Evolutionary conservation across 371 early-diverging fungal species (phyloP).

Genomic region (Smittium mucronatum): DNA sequence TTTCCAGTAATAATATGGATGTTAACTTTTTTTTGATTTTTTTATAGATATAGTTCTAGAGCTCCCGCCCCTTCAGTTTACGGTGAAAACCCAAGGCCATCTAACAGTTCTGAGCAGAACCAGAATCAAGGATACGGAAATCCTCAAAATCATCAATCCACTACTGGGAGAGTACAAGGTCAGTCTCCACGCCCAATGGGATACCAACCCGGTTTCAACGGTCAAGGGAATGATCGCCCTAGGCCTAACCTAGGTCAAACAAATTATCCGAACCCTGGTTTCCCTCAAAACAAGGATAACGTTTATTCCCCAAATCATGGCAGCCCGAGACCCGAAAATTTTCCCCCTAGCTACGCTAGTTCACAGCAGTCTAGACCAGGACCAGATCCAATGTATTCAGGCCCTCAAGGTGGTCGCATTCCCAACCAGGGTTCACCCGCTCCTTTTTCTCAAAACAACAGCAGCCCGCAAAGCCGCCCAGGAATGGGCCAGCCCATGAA

Average conservation of each 20-base stretch:
- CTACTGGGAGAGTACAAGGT: not conserved
- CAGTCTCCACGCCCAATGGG: not conserved
- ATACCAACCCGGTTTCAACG: too few species aligned
- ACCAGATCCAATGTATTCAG: not conserved
- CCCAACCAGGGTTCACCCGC: not conserved
- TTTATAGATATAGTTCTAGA: not conserved
- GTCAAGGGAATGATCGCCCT: too few species aligned
- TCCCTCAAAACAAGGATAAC: too few species aligned
- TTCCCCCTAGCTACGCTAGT: not conserved
- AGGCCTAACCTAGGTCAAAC: not conserved
- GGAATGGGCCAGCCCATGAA: not conserved
- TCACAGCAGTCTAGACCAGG: not conserved
- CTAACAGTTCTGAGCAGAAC: not conserved
- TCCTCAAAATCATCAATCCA: not conserved
- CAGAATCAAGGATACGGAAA: not conserved
- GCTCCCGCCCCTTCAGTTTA: not conserved
- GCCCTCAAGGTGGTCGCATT: not conserved
- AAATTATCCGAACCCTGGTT: not conserved
- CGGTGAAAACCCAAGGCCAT: not conserved
- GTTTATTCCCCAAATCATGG: too few species aligned
- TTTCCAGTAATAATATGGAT: not conserved
- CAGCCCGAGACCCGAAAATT: not conserved
- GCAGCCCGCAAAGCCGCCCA: not conserved
- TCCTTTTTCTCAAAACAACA: not conserved
- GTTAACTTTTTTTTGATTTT: not conserved